Evolutionary conservation across 1,284 basidiomycete genomes (phyloP).

Genomic region (Gomphus sp.): DNA sequence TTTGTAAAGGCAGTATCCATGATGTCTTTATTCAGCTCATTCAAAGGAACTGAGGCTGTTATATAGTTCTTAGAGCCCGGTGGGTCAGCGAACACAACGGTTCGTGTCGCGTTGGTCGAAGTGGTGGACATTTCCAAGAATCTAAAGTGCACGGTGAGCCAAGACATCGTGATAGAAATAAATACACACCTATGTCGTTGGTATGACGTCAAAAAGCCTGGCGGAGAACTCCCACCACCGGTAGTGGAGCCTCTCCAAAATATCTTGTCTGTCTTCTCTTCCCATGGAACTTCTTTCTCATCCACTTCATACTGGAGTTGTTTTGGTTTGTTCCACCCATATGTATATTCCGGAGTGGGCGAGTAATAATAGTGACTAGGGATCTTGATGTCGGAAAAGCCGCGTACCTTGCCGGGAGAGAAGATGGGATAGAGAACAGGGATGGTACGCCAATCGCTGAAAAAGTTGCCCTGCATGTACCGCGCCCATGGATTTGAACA

Average conservation of each 20-base stretch:
- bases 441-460: constrained; percentile 89
- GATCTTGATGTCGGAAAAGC: constrained; percentile 84
- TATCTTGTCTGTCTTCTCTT: constrained; percentile 58
- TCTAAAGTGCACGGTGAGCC: constrained; percentile 25
- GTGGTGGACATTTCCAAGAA: constrained; percentile 76
- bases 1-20: constrained; percentile 89
- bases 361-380: constrained; percentile 93
- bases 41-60: constrained; percentile 52
- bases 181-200: constrained; percentile 72
- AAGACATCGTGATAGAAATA: background rate
- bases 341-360: constrained; percentile 75
- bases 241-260: constrained; percentile 91
- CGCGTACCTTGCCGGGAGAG: constrained; percentile 77
- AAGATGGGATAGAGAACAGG: constrained; percentile 83
- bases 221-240: constrained; percentile 82
- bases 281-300: constrained; percentile 78
- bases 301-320: constrained; percentile 20
- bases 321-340: constrained; percentile 63
- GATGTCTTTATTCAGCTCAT: constrained; percentile 65
- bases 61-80: constrained; percentile 50
- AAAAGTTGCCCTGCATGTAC: constrained; percentile 86
- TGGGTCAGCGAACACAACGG: constrained; percentile 71
- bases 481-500: constrained; percentile 78
- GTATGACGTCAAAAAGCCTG: constrained; percentile 76
- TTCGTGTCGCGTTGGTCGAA: constrained; percentile 43